phyloP scores from a whole-genome alignment of 2,329 filamentous ascomycete species.

The Neophaeococcomyces aloes region DNA sequence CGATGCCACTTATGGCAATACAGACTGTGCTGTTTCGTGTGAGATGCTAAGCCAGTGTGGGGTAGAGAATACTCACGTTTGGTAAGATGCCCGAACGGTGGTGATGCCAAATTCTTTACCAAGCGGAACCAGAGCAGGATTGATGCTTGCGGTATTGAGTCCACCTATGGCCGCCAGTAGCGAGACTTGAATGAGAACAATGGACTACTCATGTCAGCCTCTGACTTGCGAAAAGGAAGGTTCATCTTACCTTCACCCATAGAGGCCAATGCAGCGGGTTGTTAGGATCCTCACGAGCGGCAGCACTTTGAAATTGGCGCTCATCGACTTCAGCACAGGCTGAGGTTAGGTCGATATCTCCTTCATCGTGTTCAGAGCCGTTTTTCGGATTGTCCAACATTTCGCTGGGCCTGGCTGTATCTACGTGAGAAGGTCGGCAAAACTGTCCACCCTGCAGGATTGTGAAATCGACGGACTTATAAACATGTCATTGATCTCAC shows the following conservation, averaged over 20 bases:
- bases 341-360: too few species aligned
- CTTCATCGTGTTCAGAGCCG: too few species aligned
- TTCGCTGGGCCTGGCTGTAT: too few species aligned
- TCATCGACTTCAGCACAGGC: too few species aligned
- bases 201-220: constrained; percentile 15
- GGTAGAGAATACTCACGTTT: constrained; percentile 15
- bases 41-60: background rate
- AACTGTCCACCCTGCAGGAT: too few species aligned
- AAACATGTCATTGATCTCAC: too few species aligned
- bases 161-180: constrained; percentile 20
- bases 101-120: constrained; percentile 15
- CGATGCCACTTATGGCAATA: constrained; percentile 22
- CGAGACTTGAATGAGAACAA: constrained; percentile 21
- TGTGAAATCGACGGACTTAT: too few species aligned
- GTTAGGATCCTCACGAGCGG: constrained; percentile 15
- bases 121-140: constrained; percentile 16
- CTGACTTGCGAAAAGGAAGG: background rate
- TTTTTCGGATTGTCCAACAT: too few species aligned
- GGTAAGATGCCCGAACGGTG: constrained; percentile 16
- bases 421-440: too few species aligned
- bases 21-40: constrained; percentile 21
- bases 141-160: constrained; percentile 19
- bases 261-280: constrained; percentile 23
- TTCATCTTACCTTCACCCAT: constrained; percentile 17
- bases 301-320: background rate